Base-by-base conservation (phyloP, 345 rosid species). In the Odontarrhena argentea region DNA sequence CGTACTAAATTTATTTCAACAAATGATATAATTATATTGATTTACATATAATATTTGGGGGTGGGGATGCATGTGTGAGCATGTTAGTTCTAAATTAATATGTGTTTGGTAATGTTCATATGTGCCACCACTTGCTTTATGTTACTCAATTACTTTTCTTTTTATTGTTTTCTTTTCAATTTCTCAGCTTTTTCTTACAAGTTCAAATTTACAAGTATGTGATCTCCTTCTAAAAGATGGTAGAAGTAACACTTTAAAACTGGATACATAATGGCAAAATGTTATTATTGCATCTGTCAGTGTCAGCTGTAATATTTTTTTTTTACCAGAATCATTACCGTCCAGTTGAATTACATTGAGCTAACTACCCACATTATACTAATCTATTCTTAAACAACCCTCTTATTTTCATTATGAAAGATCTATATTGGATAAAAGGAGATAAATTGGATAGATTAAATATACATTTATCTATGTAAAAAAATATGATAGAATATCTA, bases 41-140 rank as follows among this genome's bases (percentile, higher is more conserved):
- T 43, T 22, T 48, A 55, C 12, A n/a, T 11, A 7, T 6, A 46
- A 56, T 40, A 64, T 44, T 18, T 5, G 6, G 12, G 45, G 60
- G 60, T 47, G 51, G 75, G 64, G 43, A 38, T 12, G 54, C 76
- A 72, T 72, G 76, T 71, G 70, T 65, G 71, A 73, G 48, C 76
- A 65, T 73, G 76, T 65, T 72, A 57, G 65, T 49, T 50, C 24
- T 57, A 65, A 55, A 32, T 49, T 64, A 0, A 55, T 45, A 3
- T 47, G 58, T 40, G 51, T 38, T 55, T 45, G 32, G 63, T 28
- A 53, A 5, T 36, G 63, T 45, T 55, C 60, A 56, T 56, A 41
- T 51, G 50, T 60, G 51, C 4, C 53, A 65, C 70, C 60, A 60
- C 67, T 72, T 41, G 60, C 71, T 57, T 71, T 41, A 47, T 56